A percentile compares a stretch with the other conserved stretches of the same genome.
These are phyloP conservation scores for Penicillium malachiteum DNA, from an alignment of 495 filamentous ascomycete genomes.

Conservation along the genomic window DNA sequence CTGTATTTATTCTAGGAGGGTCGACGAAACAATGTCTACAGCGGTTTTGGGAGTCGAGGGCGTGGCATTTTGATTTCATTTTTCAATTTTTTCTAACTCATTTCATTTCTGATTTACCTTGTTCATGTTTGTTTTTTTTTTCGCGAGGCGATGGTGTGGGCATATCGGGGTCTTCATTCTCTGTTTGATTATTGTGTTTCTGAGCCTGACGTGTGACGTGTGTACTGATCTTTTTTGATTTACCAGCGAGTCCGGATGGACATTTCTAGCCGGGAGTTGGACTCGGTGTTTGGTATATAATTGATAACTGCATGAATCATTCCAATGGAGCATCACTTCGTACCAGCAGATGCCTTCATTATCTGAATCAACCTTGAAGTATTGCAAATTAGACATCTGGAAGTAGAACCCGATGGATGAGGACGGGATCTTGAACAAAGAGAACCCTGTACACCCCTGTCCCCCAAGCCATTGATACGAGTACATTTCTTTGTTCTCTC, in stretches of 20 bases:
- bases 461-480: no score
- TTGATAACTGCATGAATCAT: constrained; percentile 23
- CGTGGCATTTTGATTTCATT: constrained; percentile 3
- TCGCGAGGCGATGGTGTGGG: constrained; percentile 20
- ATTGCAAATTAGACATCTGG: no score
- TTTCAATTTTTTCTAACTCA: constrained; percentile 5
- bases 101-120: constrained; percentile 5
- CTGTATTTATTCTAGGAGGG: constrained; percentile 17
- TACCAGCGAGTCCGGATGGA: constrained; percentile 17
- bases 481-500: no score
- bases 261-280: constrained; percentile 17
- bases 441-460: no score
- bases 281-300: constrained; percentile 24
- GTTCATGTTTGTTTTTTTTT: constrained; percentile 5
- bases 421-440: no score
- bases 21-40: constrained; percentile 15
- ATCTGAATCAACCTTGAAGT: no score
- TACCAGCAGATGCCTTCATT: not conserved
- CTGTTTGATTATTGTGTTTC: constrained; percentile 24
- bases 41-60: constrained; percentile 20
- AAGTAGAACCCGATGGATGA: no score
- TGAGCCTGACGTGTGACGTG: constrained; percentile 33
- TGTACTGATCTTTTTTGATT: constrained; percentile 22
- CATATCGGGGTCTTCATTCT: constrained; percentile 17
- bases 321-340: not conserved